These are phyloP conservation scores for Sarocladium oryzae DNA, from an alignment of 2,329 filamentous ascomycete species.

Conservation along the genomic window DNA sequence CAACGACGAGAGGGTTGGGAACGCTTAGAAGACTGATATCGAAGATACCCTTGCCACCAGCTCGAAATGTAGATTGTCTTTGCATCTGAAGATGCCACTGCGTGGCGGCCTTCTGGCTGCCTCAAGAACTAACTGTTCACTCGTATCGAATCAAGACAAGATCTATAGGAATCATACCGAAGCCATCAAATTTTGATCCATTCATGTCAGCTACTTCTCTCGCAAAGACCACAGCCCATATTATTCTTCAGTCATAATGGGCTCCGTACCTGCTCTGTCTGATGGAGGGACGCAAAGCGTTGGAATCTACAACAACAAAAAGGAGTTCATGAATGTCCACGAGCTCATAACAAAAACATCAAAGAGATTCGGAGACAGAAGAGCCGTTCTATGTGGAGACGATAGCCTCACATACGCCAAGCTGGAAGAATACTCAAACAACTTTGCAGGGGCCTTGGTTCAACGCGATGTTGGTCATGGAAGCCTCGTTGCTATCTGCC, in stretches of 20 bases:
- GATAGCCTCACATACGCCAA: conserved; percentile 8
- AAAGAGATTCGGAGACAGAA: conserved; percentile 6
- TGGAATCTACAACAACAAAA: background rate
- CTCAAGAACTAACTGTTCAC: background rate
- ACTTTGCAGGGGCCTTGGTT: conserved; percentile 9
- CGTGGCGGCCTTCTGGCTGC: background rate
- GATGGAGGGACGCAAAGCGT: background rate
- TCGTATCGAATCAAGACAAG: background rate
- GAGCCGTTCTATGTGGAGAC: conserved; percentile 12
- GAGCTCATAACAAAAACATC: conserved; percentile 1
- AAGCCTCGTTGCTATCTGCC: conserved; percentile 12
- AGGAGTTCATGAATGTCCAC: background rate
- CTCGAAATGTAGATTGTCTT: background rate
- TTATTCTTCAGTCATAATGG: background rate
- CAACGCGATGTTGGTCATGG: conserved; percentile 9
- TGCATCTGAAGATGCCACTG: background rate
- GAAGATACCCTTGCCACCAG: conserved; percentile 2
- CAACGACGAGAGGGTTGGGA: background rate
- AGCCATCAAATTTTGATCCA: background rate
- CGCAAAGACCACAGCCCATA: background rate
- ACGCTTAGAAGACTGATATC: background rate
- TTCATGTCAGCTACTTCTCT: background rate
- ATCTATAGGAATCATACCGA: background rate
- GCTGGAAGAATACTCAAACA: conserved; percentile 11
- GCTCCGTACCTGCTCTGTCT: background rate